A percentile compares a stretch with the other conserved stretches of the same genome.
Conservation (phyloP, 495 filamentous ascomycete genomes). For the Astrothelium macrocarpum region DNA sequence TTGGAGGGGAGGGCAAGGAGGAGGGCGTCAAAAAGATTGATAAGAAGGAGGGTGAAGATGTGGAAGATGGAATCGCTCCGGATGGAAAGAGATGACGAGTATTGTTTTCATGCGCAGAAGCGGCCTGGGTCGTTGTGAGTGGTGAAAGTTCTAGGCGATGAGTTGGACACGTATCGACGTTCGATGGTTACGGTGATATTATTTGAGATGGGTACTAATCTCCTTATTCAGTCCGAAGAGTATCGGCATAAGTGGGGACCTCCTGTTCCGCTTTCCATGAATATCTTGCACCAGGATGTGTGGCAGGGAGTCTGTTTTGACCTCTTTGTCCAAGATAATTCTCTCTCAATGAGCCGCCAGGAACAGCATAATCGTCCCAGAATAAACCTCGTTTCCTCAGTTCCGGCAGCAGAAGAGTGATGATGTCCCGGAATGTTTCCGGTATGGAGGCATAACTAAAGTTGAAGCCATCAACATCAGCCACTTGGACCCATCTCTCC, state of each 20-base stretch:
- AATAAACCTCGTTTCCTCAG: slow-evolving; percentile 12
- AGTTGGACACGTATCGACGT: too few relatives aligned
- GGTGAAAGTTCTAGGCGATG: too few relatives aligned
- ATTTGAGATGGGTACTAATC: not conserved
- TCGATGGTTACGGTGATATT: too few relatives aligned
- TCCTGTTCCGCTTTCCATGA: not conserved
- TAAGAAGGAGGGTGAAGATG: slow-evolving; percentile 1
- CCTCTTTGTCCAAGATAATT: slow-evolving; percentile 10
- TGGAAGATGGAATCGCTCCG: slow-evolving; percentile 21
- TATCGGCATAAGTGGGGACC: not conserved
- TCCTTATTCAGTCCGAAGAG: not conserved
- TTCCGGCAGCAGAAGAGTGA: slow-evolving; percentile 12
- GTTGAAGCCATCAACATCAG: slow-evolving; percentile 57
- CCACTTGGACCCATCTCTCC: slow-evolving; percentile 52
- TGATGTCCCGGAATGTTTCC: slow-evolving; percentile 7
- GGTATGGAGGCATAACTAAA: slow-evolving; percentile 25
- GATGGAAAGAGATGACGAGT: slow-evolving; percentile 16
- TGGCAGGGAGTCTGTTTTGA: not conserved
- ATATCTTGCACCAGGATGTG: not conserved
- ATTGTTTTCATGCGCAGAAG: too few relatives aligned
- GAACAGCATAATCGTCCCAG: slow-evolving; percentile 16
- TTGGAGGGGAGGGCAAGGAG: slow-evolving; percentile 14
- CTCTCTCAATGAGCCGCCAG: slow-evolving; percentile 16
- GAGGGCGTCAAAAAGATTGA: not conserved
- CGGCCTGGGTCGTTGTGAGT: too few relatives aligned